Evolutionary conservation across 345 rosid species (phyloP).

Genomic region (Iberis pinnata): DNA sequence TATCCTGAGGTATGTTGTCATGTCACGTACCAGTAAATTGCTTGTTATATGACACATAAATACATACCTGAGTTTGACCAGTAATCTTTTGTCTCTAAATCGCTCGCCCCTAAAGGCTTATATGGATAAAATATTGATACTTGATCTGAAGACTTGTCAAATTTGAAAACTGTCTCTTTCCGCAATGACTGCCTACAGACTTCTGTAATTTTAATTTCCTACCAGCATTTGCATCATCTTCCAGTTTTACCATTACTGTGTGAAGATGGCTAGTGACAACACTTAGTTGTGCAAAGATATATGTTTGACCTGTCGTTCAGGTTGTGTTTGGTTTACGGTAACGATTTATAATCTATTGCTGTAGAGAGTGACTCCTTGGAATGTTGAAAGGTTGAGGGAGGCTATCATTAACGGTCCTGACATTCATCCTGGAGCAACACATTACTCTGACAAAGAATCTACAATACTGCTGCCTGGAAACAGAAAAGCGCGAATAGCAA

Average conservation of each 20-base stretch:
- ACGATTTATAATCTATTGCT: slow-evolving; percentile 15
- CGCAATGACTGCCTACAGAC: background rate
- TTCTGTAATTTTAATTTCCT: background rate
- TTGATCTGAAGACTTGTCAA: slow-evolving; percentile 2
- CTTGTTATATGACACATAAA: slow-evolving; percentile 1
- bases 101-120: background rate
- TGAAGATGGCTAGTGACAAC: slow-evolving; percentile 11
- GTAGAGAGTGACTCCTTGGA: slow-evolving; percentile 94
- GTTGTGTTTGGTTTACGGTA: slow-evolving; percentile 5
- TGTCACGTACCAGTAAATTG: background rate
- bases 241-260: background rate
- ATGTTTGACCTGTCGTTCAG: slow-evolving; percentile 8
- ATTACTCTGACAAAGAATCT: slow-evolving; percentile 65
- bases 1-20: slow-evolving; percentile 78
- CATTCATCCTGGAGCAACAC: slow-evolving; percentile 86
- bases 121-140: slow-evolving; percentile 7
- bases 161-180: slow-evolving; percentile 18
- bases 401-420: slow-evolving; percentile 84
- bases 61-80: slow-evolving; percentile 2
- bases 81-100: slow-evolving; percentile 6
- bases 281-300: slow-evolving; percentile 4
- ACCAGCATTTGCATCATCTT: slow-evolving; percentile 7
- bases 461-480: slow-evolving; percentile 42
- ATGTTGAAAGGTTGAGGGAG: slow-evolving; percentile 55
- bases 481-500: slow-evolving; percentile 50